Percentiles rank a stretch among this genome's conserved stretches.
Evolutionary conservation across 2,329 filamentous ascomycete genomes (phyloP).

Genomic region (Biscogniauxia sp.): DNA sequence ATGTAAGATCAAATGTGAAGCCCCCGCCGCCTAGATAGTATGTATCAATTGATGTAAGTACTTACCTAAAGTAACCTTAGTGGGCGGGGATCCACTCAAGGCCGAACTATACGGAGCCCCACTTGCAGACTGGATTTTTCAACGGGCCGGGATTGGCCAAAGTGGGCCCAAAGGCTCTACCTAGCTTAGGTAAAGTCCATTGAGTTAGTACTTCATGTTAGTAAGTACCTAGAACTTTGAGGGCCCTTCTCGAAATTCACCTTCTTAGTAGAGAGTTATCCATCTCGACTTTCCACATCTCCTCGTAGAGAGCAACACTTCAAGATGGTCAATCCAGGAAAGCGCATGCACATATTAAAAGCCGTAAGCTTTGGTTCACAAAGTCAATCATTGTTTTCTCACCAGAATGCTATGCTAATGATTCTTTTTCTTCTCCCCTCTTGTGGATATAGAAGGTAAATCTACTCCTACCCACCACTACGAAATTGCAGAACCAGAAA

Average conservation of each 20-base stretch:
- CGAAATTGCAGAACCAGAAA: too few relatives aligned
- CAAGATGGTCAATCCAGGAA: conserved; percentile 37
- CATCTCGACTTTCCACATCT: neutral
- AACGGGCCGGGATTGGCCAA: neutral
- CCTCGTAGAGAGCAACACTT: neutral
- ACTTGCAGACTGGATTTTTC: neutral
- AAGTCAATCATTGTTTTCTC: too few relatives aligned
- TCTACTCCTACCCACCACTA: neutral
- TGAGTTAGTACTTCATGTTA: too few relatives aligned
- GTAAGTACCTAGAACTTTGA: too few relatives aligned
- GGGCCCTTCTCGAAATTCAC: neutral
- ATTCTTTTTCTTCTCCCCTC: neutral
- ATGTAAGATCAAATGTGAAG: too few relatives aligned
- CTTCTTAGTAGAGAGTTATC: neutral
- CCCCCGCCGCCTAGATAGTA: too few relatives aligned
- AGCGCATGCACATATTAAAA: conserved; percentile 34
- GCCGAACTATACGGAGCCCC: too few relatives aligned
- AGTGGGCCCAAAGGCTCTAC: neutral
- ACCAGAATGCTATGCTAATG: too few relatives aligned
- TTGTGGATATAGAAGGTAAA: conserved; percentile 29
- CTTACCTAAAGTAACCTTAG: too few relatives aligned
- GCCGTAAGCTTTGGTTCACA: conserved; percentile 21
- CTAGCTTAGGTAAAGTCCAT: neutral
- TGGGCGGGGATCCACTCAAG: neutral
- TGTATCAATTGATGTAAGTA: too few relatives aligned